Evolutionary conservation across 23 red algal genomes (phyloP).

Genomic region (Gracilariopsis chorda): DNA sequence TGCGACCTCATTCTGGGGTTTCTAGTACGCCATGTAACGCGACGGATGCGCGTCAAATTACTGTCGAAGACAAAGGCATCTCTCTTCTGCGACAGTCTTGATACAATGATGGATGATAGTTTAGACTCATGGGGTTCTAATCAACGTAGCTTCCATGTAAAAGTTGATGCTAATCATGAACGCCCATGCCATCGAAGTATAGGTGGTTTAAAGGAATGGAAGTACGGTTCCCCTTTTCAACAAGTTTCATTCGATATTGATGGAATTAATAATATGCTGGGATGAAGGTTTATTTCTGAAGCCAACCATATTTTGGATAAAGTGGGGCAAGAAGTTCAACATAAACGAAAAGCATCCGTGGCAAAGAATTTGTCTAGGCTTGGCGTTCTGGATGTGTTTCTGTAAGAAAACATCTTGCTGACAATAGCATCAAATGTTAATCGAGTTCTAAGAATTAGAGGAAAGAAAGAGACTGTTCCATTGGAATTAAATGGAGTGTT

Average conservation of each 20-base stretch:
- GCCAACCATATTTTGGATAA: background rate
- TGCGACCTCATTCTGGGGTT: too few species aligned
- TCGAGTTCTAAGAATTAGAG: background rate
- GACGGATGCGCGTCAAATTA: background rate
- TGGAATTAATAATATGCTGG: background rate
- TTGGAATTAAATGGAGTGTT: background rate
- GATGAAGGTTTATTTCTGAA: background rate
- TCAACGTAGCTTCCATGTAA: too few species aligned
- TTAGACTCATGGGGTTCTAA: background rate
- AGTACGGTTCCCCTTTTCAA: background rate
- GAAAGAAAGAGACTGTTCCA: background rate
- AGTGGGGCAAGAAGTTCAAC: background rate
- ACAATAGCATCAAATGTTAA: background rate
- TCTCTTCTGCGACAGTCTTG: background rate
- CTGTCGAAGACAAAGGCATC: background rate
- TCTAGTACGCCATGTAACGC: background rate
- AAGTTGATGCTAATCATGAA: too few species aligned
- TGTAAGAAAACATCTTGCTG: background rate
- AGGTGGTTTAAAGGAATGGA: background rate
- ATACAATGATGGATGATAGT: background rate
- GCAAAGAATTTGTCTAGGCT: background rate
- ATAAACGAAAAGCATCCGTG: background rate
- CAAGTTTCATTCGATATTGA: background rate
- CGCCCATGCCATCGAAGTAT: too few species aligned
- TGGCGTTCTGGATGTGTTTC: conserved; percentile 6